Evolutionary conservation across 208 protist genomes (phyloP), one percentile per base, ranked within the genome.

Genomic region (Herpetomonas samuelpessoai): DNA sequence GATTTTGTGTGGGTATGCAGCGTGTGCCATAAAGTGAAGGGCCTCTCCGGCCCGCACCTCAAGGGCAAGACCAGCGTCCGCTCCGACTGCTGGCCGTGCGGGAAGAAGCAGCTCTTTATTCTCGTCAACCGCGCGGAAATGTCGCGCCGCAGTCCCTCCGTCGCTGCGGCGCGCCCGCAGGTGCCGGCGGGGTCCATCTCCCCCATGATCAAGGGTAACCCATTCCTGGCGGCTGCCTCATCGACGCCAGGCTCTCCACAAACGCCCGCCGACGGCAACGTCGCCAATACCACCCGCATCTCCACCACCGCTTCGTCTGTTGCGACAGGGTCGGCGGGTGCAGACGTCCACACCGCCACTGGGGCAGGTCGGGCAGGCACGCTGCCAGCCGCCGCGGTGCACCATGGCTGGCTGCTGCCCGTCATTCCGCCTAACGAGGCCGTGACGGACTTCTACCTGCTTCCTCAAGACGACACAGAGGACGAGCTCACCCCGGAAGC

Each of bases 81-180:
- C 25, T 75, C 71, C 21, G 76, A 82, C 30, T 82, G 76, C 62
- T 82, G 76, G 76, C 70, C 76, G 14, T 82, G 76, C 61, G 76
- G 59, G 6, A 73, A 64, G 47, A 82, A 82, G 61, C 53, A 50
- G 7, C 52, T 18, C 3, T 82, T 75, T 51, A 18, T 49, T 21
- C 58, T 68, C 14, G 54, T 29, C 31, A 58, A 14, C 38, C 9
- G 29, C 26, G 49, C 49, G 14, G 45, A 50, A n/a, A 7, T 26
- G 10, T 24, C 45, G 45, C 21, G n/a, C 28, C 7, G 29, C 27
- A 18, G 51, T 29, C 28, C 21, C 19, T 27, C 3, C 27, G 16
- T 21, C 52, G 24, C 19, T 30, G 31, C 52, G 21, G 18, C 10
- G 14, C 21, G 45, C 18, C 45, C 45, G 21, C 35, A 41, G 35